Percentiles rank a stretch among this genome's conserved stretches.
Conservation (phyloP, 2,329 filamentous ascomycete species). For the Botryosphaeria dothidea region DNA sequence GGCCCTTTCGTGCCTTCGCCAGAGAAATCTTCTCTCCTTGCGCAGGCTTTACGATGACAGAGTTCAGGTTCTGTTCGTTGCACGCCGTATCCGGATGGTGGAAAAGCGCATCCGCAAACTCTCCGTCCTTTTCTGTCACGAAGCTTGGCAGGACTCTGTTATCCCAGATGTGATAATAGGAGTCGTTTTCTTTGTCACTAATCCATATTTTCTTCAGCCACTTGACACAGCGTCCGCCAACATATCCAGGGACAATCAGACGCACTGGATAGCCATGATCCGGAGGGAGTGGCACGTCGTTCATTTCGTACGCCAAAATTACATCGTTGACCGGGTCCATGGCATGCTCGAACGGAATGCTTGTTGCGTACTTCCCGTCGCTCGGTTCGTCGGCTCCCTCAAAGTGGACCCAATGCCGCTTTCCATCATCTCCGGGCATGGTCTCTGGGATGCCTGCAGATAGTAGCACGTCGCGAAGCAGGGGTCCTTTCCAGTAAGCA, state of each 20-base stretch:
- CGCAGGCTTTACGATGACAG: conserved; percentile 47
- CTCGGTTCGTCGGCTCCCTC: conserved; percentile 51
- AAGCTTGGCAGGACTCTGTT: conserved; percentile 52
- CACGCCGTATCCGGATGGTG: conserved; percentile 51
- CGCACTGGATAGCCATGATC: conserved; percentile 56
- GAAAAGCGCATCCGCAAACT: conserved; percentile 50
- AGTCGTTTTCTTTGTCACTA: conserved; percentile 43
- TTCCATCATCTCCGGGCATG: conserved; percentile 29
- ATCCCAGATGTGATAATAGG: conserved; percentile 52
- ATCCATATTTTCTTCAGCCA: conserved; percentile 48
- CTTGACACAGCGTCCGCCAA: conserved; percentile 57
- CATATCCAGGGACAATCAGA: conserved; percentile 54
- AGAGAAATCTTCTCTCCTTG: conserved; percentile 49
- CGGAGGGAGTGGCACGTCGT: conserved; percentile 47
- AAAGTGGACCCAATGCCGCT: conserved; percentile 50
- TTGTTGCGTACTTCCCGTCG: conserved; percentile 53
- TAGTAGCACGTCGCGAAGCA: conserved; percentile 54
- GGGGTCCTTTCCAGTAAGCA: conserved; percentile 57
- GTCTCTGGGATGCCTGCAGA: conserved; percentile 43
- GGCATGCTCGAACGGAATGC: conserved; percentile 50
- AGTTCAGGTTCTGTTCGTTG: conserved; percentile 53
- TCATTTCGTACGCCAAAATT: conserved; percentile 55
- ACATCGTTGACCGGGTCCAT: conserved; percentile 47
- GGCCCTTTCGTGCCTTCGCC: conserved; percentile 36
- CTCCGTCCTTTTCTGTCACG: conserved; percentile 51